Base-by-base conservation (phyloP, 805 yeast species). In the Schizosaccharomyces japonicus region DNA sequence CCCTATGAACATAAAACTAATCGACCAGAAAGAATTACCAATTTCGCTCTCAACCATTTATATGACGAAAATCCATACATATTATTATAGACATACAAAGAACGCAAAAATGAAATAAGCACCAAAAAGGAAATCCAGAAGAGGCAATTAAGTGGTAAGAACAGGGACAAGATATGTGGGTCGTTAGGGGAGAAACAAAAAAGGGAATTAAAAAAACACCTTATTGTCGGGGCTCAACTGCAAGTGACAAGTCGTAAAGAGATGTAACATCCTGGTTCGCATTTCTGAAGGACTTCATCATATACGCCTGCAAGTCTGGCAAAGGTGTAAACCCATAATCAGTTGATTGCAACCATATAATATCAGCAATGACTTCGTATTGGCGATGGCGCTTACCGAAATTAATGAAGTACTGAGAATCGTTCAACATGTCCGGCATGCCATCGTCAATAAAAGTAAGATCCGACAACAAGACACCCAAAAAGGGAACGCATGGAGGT, bases 391-490 rank as follows among this genome's bases (percentile, higher is more conserved):
- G 68, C 60, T 87, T 87, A 48, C 79, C 72, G 58, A 80, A 82
- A 60, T 87, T 87, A 48, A 84, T 67, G 58, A 81, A 61, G n/a
- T 52, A 48, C n/a, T 26, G 44, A 30, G 30, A 45, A 7, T 23
- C 25, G 5, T 50, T 34, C 8, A 52, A 34, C 46, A 51, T 52
- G 57, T 87, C 94, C 0, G 93, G 74, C 57, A 84, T 87, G 40
- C 95, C 95, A 54, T 81, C 93, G 28, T 72, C 78, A 5, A 84
- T 75, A 57, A 87, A 87, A 13, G 95, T 80, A 57, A 87, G 66
- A 59, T 87, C 96, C 44, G 93, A 78, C 49, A 87, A 64, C 59
- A 75, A 82, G 40, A 87, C 87, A 17, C 96, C 98, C 55, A 87
- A 75, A 58, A 87, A 87, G 27, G 98, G 98, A 33, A 87, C 77